phyloP scores from a whole-genome alignment of 495 filamentous ascomycete genomes.

The Neurospora sp. region DNA sequence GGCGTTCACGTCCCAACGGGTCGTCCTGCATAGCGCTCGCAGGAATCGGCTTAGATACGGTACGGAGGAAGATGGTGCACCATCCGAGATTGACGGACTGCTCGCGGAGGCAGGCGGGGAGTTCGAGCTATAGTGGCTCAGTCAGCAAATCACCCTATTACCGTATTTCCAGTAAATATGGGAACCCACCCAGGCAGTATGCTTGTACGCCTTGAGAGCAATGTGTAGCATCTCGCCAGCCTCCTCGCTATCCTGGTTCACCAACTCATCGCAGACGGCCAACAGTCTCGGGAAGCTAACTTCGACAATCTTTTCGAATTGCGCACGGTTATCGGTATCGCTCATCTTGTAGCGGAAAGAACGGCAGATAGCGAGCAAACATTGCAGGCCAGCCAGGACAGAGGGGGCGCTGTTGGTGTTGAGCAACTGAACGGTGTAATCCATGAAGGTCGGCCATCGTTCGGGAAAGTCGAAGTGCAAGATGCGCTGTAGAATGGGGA shows the following conservation, averaged over 20 bases:
- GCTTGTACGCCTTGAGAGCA: conserved; percentile 92
- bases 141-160: conserved; percentile 23
- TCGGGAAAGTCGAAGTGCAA: conserved; percentile 91
- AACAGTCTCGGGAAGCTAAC: conserved; percentile 85
- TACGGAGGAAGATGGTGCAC: conserved; percentile 86
- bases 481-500: conserved; percentile 90
- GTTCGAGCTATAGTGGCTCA: conserved; percentile 55
- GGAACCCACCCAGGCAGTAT: conserved; percentile 81
- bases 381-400: conserved; percentile 88
- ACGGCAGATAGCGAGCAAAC: conserved; percentile 82
- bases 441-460: conserved; percentile 85
- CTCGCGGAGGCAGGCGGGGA: conserved; percentile 63
- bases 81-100: conserved; percentile 81
- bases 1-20: conserved; percentile 73
- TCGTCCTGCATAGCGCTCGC: conserved; percentile 71
- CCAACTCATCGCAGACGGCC: conserved; percentile 72
- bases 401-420: conserved; percentile 72
- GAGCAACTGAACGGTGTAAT: conserved; percentile 79
- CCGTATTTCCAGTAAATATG: neutral
- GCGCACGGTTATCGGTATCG: conserved; percentile 61
- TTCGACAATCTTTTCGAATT: conserved; percentile 91
- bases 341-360: conserved; percentile 81
- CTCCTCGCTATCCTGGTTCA: conserved; percentile 82
- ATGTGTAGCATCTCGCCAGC: conserved; percentile 95
- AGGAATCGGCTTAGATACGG: conserved; percentile 78